Evolutionary conservation across 208 protist genomes (phyloP), one percentile per base, ranked within the genome.

Genomic region (Wallacemonas sp.): DNA sequence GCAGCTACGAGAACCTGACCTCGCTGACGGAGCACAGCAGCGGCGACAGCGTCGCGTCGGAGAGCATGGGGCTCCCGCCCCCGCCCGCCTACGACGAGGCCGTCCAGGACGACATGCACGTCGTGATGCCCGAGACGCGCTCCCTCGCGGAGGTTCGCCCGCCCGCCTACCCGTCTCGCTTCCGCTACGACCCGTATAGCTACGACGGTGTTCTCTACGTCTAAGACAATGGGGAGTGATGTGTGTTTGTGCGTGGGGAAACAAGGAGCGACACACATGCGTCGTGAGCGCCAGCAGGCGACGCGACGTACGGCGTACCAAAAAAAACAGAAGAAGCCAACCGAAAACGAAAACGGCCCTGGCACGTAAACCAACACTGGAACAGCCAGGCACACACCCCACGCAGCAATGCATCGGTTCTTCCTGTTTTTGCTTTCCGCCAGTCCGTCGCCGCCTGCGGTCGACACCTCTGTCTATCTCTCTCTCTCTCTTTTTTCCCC

Each of bases 161-260:
- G 2, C 85, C 87, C 34, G 79, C 78, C 21, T 93, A 96, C 78
- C 79, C 90, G 16, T 83, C 81, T 19, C 85, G 87, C 62, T 96
- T 83, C 79, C 90, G 90, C 66, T 77, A 91, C 64, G 83, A 96
- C 73, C 90, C 90, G 41, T 96, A 96, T 78, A 91, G 85, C 75
- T 86, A 79, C 41, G 76, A 74, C 68, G 78, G 85, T 61, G 73
- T 87, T 47, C 73, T 77, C 21, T 83, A 85, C 61, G 70, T 88
- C 69, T 81, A 54, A 56, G 61, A 46, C 61, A 36, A n/a, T n/a
- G n/a, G n/a, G n/a, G n/a, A n/a, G n/a, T n/a, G n/a, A n/a, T n/a
- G n/a, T n/a, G n/a, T n/a, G n/a, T n/a, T n/a, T n/a, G n/a, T n/a
- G n/a, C n/a, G n/a, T n/a, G n/a, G n/a, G n/a, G n/a, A n/a, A n/a